Conservation (phyloP, 1,284 basidiomycete species). For the Trametes versicolor region DNA sequence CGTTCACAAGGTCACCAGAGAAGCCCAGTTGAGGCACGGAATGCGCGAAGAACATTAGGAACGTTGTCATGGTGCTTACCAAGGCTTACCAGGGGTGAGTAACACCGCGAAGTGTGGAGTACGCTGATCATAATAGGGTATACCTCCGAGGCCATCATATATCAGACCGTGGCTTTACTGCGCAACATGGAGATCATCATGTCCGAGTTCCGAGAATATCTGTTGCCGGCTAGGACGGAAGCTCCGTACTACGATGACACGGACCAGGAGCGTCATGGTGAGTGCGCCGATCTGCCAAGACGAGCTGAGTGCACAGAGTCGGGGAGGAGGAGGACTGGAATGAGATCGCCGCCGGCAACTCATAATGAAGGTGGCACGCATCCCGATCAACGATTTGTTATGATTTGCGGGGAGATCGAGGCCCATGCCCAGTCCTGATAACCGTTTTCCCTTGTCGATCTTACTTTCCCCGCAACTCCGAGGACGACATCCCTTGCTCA, state of each 20-base stretch:
- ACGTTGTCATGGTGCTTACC: too few species aligned
- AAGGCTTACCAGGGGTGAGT: too few species aligned
- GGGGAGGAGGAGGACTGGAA: background rate
- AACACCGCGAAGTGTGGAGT: too few species aligned
- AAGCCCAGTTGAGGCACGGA: too few species aligned
- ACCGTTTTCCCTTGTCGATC: slow-evolving; percentile 13
- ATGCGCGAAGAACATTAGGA: too few species aligned
- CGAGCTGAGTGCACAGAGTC: background rate
- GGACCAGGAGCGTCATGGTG: background rate
- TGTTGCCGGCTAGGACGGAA: background rate
- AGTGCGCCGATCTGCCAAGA: background rate
- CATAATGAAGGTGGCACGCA: slow-evolving; percentile 1
- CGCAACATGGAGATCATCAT: too few species aligned
- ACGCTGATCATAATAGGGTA: too few species aligned
- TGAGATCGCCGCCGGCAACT: slow-evolving; percentile 9
- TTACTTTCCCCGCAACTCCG: slow-evolving; percentile 5
- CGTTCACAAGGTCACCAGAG: too few species aligned
- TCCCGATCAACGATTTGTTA: background rate
- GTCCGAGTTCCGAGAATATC: background rate
- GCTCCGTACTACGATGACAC: background rate
- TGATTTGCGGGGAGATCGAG: slow-evolving; percentile 12
- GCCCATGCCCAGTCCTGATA: background rate
- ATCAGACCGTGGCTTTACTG: too few species aligned
- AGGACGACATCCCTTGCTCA: background rate
- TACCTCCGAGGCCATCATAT: too few species aligned